Evolutionary conservation across 495 filamentous ascomycete genomes (phyloP).

Genomic region (Neurospora sp.): DNA sequence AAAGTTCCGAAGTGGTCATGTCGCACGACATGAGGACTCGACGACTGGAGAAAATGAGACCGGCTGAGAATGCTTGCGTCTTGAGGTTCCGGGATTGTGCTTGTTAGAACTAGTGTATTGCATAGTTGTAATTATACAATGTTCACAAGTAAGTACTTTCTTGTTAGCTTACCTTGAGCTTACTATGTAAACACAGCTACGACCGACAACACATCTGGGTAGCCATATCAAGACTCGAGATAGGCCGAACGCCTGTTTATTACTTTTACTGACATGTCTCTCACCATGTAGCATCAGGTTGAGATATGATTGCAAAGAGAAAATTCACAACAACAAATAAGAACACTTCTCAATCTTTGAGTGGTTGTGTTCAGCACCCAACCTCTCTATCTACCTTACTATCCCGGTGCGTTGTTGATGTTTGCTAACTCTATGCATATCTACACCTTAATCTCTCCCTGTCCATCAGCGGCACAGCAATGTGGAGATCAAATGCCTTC

Average conservation of each 20-base stretch:
- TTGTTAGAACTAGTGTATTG: not conserved
- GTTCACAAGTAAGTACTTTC: not conserved
- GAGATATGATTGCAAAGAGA: not conserved
- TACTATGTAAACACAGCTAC: not conserved
- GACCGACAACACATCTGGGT: not conserved
- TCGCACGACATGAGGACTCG: not conserved
- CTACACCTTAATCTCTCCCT: not conserved
- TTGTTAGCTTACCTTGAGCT: not conserved
- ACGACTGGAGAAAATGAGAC: not conserved
- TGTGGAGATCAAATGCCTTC: not conserved
- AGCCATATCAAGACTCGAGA: not conserved
- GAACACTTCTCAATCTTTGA: not conserved
- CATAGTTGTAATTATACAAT: not conserved
- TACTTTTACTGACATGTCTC: not conserved
- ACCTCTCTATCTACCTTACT: not conserved
- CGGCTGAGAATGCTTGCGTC: not conserved
- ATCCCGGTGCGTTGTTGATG: not conserved
- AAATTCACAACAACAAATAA: not conserved
- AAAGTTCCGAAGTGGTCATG: not conserved
- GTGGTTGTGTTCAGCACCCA: not conserved
- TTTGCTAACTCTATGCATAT: not conserved
- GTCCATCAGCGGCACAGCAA: not conserved
- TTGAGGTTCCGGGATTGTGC: not conserved
- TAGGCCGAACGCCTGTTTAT: not conserved
- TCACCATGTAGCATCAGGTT: too few relatives aligned